A percentile compares a stretch with the other conserved stretches of the same genome.
phyloP scores from a whole-genome alignment of 331 rosid species.

The Erythrophleum ivorense region DNA sequence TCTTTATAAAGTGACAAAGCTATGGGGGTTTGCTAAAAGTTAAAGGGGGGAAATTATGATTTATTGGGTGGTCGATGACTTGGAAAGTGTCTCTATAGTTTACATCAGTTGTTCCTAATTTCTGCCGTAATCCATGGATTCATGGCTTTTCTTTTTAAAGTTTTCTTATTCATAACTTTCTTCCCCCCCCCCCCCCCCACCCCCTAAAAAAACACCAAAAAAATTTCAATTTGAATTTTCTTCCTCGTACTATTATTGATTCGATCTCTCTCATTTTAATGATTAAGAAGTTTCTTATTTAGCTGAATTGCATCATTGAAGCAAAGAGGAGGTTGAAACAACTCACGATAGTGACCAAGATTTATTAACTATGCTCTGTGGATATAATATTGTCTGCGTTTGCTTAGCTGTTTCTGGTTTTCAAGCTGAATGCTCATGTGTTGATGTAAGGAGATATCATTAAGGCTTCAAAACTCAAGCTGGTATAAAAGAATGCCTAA shows the following conservation, averaged over 20 bases:
- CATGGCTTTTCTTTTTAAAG: neutral
- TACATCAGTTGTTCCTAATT: conserved; percentile 39
- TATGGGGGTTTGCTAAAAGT: conserved; percentile 28
- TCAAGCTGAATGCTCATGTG: conserved; percentile 20
- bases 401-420: neutral
- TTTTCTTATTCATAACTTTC: neutral
- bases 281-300: conserved; percentile 1
- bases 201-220: too few species aligned
- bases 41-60: conserved; percentile 34
- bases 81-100: conserved; percentile 16
- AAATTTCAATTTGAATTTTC: neutral
- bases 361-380: neutral
- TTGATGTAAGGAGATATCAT: neutral
- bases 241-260: conserved; percentile 13
- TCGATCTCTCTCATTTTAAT: neutral
- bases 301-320: conserved; percentile 37
- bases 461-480: neutral
- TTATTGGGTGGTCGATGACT: neutral
- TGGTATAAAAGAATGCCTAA: neutral
- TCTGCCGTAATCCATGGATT: conserved; percentile 53
- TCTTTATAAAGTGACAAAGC: conserved; percentile 17
- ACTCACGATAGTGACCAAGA: neutral
- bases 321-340: conserved; percentile 12
- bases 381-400: conserved; percentile 10
- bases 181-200: too few species aligned